Percentiles rank a stretch among this genome's conserved stretches.
Evolutionary conservation across 768 basidiomycete species (phyloP).

Genomic region (Leucocoprinus birnbaumii): DNA sequence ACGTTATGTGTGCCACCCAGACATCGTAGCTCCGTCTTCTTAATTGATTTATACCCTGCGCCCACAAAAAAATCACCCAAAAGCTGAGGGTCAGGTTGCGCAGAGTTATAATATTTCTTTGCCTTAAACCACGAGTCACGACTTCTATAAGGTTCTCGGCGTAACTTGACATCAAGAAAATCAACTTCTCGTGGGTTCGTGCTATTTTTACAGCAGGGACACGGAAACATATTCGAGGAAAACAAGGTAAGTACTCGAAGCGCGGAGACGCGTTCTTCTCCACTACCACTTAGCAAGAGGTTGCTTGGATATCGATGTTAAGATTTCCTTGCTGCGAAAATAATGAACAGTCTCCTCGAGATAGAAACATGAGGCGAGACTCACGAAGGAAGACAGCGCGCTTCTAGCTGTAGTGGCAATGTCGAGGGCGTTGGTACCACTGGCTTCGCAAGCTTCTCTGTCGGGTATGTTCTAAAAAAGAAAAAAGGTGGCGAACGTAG

Average conservation of each 20-base stretch:
- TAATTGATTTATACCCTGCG: no score
- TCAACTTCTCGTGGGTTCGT: no score
- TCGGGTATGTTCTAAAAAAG: conserved; percentile 20
- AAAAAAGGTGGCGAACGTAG: not conserved
- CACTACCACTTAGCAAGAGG: conserved; percentile 15
- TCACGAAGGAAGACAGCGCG: conserved; percentile 28
- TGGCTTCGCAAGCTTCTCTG: conserved; percentile 27
- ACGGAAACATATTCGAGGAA: not conserved
- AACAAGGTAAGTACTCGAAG: not conserved
- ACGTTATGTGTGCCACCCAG: no score
- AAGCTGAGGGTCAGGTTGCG: no score
- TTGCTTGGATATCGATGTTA: conserved; percentile 23
- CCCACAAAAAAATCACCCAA: no score
- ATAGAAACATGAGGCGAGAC: conserved; percentile 4
- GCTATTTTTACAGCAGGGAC: not conserved
- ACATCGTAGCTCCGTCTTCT: no score
- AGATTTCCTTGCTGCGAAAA: conserved; percentile 22
- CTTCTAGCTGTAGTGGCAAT: conserved; percentile 30
- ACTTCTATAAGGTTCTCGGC: no score
- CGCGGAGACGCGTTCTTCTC: no score
- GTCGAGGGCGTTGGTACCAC: conserved; percentile 28
- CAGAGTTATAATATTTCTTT: no score
- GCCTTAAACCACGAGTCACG: no score
- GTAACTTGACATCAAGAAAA: no score
- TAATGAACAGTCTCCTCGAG: not conserved